Evolutionary conservation across 129 eudicot genomes (phyloP), one percentile per base, ranked within the genome.

Genomic region (Erigeron canadensis): DNA sequence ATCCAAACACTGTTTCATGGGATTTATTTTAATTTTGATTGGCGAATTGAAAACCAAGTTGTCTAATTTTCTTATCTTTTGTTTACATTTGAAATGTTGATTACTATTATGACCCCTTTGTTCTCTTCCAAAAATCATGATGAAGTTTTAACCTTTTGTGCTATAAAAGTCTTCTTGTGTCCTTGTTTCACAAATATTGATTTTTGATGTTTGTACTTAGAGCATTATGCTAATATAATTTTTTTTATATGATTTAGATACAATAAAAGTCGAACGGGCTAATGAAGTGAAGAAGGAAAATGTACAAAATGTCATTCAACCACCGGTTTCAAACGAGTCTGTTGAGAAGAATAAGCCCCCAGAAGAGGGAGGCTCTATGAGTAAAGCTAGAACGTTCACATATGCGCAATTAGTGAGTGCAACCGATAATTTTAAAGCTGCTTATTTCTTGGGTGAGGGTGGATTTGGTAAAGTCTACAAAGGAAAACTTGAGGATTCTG

Each of bases 391-490:
- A 28, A 70, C 86, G 10, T 89, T 93, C 40, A 69, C 85, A 61
- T 91, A 78, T 73, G 74, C 76, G 55, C 80, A 88, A 17, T 70
- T 93, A 68, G 84, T 81, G 61, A 72, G 48, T 6, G 98, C 98
- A 21, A 92, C 98, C 4, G 84, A 84, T 28, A 80, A 84, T 72
- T 92, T 92, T 69, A 89, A 81, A 65, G 64, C 58, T 11, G 89
- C 75, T 18, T 67, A 81, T 74, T 83, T 89, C 76, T 71, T 93
- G 55, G 98, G 98, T 1, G 96, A 93, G 61, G 98, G 98, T 12
- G 98, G 98, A 37, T 93, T 93, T 55, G 98, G 98, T 64, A 89
- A 85, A 81, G 98, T 93, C 22, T 87, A 80, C 64, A 93, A 87
- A 80, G 98, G 98, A 64, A 72, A 54, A 53, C 68, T 94, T 22